These are phyloP conservation scores for Saturnispora diversa DNA, from an alignment of 805 yeast genomes.

Conservation along the genomic window DNA sequence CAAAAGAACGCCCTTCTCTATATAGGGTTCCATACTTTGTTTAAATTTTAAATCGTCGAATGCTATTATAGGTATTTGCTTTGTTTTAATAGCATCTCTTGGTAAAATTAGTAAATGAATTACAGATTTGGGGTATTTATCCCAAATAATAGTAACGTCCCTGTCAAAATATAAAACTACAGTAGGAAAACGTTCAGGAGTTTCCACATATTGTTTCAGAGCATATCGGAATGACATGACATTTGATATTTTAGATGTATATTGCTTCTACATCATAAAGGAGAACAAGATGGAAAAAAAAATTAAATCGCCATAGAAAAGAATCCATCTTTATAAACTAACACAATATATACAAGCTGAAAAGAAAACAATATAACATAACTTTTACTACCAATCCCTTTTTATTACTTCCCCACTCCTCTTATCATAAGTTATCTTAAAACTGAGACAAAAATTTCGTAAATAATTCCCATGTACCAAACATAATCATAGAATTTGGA, in stretches of 20 bases:
- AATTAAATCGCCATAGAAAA: too few relatives aligned
- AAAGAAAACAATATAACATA: background rate
- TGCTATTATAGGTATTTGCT: constrained; percentile 44
- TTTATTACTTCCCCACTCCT: background rate
- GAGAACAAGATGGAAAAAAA: constrained; percentile 2
- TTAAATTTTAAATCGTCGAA: constrained; percentile 32
- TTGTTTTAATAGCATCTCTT: constrained; percentile 34
- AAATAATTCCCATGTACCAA: constrained; percentile 95
- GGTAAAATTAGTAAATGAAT: constrained; percentile 60
- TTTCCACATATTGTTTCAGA: constrained; percentile 39
- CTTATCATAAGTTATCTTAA: constrained; percentile 12
- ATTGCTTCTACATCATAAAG: too few relatives aligned
- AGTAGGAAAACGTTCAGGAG: constrained; percentile 35
- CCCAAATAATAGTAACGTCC: constrained; percentile 48
- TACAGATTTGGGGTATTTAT: constrained; percentile 54
- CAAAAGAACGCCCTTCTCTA: constrained; percentile 23
- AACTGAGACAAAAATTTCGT: constrained; percentile 43
- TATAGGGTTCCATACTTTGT: constrained; percentile 26
- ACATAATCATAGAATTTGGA: constrained; percentile 96
- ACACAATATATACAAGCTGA: too few relatives aligned
- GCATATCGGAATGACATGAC: constrained; percentile 43
- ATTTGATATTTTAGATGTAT: too few relatives aligned
- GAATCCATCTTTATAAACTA: too few relatives aligned
- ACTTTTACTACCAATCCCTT: background rate
- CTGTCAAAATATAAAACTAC: constrained; percentile 42